Evolutionary conservation across 768 basidiomycete species (phyloP).

Genomic region (Boletus tylopilopsis): DNA sequence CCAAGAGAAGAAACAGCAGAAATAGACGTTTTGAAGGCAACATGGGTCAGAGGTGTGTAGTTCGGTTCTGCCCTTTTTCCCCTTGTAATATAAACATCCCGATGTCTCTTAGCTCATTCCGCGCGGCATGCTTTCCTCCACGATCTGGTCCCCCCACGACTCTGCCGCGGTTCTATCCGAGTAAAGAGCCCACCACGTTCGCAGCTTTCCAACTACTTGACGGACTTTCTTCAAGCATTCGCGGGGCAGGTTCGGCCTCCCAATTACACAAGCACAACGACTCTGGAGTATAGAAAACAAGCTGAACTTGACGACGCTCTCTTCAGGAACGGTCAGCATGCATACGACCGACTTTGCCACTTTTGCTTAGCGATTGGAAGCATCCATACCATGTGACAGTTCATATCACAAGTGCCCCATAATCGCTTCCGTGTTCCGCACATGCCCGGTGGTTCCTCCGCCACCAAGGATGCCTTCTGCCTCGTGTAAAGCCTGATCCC

Average conservation of each 20-base stretch:
- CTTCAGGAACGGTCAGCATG: neutral
- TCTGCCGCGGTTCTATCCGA: neutral
- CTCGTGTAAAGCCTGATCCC: neutral
- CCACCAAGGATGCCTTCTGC: neutral
- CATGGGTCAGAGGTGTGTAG: conserved; percentile 10
- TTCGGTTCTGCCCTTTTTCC: neutral
- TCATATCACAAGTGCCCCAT: neutral
- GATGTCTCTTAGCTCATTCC: neutral
- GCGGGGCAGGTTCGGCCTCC: too few relatives aligned
- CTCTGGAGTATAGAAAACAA: too few relatives aligned
- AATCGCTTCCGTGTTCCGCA: neutral
- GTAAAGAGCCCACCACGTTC: neutral
- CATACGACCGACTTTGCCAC: neutral
- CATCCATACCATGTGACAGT: neutral
- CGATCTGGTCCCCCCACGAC: neutral
- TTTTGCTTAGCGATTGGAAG: neutral
- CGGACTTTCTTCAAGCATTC: neutral
- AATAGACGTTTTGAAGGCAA: conserved; percentile 8
- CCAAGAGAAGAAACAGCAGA: conserved; percentile 15
- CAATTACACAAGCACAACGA: too few relatives aligned
- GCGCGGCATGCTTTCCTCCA: neutral
- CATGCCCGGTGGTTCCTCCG: neutral
- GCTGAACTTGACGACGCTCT: too few relatives aligned
- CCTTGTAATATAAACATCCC: conserved; percentile 12
- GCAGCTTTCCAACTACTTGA: neutral